These are phyloP conservation scores for Trichoderma guizhouense DNA, from an alignment of 2,329 filamentous ascomycete genomes.

Conservation along the genomic window DNA sequence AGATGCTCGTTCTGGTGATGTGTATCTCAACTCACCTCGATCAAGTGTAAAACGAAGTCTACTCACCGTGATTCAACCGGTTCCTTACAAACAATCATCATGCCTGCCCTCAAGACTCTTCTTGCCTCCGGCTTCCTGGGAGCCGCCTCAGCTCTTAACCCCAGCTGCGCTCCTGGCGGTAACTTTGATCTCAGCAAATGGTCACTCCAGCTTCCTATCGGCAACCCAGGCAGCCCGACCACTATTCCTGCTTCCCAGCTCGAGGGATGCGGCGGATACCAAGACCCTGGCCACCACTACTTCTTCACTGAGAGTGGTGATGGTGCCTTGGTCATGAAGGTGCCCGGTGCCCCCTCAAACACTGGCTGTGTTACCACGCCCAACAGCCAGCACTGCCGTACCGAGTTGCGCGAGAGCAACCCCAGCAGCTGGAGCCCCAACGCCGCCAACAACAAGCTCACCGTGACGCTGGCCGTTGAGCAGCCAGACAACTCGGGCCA, in stretches of 20 bases:
- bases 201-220: constrained; percentile 39
- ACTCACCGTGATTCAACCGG: neutral
- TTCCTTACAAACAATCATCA: neutral
- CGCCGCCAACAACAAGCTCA: constrained; percentile 16
- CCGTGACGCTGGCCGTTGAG: constrained; percentile 28
- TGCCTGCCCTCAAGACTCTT: constrained; percentile 9
- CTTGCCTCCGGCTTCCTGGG: constrained; percentile 5
- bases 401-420: constrained; percentile 38
- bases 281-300: constrained; percentile 26
- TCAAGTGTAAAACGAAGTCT: neutral
- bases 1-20: neutral
- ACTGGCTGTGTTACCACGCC: constrained; percentile 38
- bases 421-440: constrained; percentile 35
- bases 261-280: constrained; percentile 35
- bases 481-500: constrained; percentile 36
- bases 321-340: constrained; percentile 38
- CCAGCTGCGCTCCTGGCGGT: constrained; percentile 22
- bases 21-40: neutral
- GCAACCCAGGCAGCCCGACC: constrained; percentile 22
- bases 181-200: constrained; percentile 35
- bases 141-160: constrained; percentile 14
- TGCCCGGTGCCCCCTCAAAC: constrained; percentile 33
- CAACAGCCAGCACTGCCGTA: constrained; percentile 41
- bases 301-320: constrained; percentile 36
- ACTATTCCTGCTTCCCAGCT: constrained; percentile 32